Evolutionary conservation across 148 eudicot genomes (phyloP).

Genomic region (Pharnaceum exiguum): DNA sequence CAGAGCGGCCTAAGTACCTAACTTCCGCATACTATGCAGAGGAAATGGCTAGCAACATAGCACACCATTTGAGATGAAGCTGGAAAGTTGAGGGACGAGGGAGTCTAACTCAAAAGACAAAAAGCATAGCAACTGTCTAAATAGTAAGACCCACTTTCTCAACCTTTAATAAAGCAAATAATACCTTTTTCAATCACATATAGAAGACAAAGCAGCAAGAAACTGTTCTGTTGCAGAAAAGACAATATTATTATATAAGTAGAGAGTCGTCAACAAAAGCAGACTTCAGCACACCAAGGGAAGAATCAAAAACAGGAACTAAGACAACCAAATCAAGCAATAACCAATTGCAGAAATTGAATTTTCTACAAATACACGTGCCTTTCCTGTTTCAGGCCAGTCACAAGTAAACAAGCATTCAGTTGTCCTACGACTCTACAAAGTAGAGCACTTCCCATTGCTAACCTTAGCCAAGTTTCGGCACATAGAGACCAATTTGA

Average conservation of each 20-base stretch:
- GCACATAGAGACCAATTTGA: no score
- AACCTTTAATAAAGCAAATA: slow-evolving; percentile 1
- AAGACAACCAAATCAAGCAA: not conserved
- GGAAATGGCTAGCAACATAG: not conserved
- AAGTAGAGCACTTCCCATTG: no score
- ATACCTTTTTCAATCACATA: not conserved
- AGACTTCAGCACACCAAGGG: not conserved
- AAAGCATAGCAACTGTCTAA: not conserved
- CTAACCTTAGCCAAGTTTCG: no score
- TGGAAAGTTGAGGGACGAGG: not conserved
- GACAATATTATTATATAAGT: not conserved
- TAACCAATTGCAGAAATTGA: no score
- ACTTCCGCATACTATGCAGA: not conserved
- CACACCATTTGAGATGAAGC: not conserved
- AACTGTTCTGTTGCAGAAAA: not conserved
- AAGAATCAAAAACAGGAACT: not conserved
- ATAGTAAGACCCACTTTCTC: slow-evolving; percentile 8
- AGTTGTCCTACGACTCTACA: no score
- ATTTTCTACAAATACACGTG: no score
- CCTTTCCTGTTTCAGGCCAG: no score
- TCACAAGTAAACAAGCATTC: no score
- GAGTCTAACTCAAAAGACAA: not conserved
- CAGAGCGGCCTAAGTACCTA: not conserved
- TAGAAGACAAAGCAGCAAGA: slow-evolving; percentile 10
- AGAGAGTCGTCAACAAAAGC: not conserved